phyloP scores from a whole-genome alignment of 345 rosid genomes.

The Schrenkiella parvula region DNA sequence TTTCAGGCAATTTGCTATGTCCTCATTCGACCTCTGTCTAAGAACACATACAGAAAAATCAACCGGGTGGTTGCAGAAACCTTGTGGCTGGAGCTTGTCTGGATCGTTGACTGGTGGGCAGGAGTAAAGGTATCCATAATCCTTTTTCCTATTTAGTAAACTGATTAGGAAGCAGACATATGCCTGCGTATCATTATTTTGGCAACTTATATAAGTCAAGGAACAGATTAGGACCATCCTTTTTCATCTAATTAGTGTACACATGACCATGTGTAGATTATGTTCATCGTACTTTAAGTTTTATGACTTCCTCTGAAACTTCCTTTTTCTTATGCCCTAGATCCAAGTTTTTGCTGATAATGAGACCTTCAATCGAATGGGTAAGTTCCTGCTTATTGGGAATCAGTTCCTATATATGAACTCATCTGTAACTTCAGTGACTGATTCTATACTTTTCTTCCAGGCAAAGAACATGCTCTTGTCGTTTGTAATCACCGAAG shows the following conservation, averaged over 20 bases:
- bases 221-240: background rate
- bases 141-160: background rate
- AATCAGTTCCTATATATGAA: background rate
- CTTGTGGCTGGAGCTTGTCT: slow-evolving; percentile 88
- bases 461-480: slow-evolving; percentile 94
- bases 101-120: slow-evolving; percentile 99
- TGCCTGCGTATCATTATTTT: background rate
- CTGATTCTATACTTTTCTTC: slow-evolving; percentile 9
- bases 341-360: slow-evolving; percentile 65
- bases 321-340: slow-evolving; percentile 40
- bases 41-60: slow-evolving; percentile 64
- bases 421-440: background rate
- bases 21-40: slow-evolving; percentile 69
- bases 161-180: background rate
- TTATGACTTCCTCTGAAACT: slow-evolving; percentile 6
- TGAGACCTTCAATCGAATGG: slow-evolving; percentile 71
- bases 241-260: background rate
- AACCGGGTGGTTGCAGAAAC: slow-evolving; percentile 72
- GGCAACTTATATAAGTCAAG: background rate
- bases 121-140: slow-evolving; percentile 59
- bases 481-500: slow-evolving; percentile 79
- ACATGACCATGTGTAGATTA: background rate
- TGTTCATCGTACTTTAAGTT: background rate
- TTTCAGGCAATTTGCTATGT: slow-evolving; percentile 80
- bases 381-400: slow-evolving; percentile 37